phyloP scores from a whole-genome alignment of 2,329 filamentous ascomycete genomes.

The Nakataea oryzae region DNA sequence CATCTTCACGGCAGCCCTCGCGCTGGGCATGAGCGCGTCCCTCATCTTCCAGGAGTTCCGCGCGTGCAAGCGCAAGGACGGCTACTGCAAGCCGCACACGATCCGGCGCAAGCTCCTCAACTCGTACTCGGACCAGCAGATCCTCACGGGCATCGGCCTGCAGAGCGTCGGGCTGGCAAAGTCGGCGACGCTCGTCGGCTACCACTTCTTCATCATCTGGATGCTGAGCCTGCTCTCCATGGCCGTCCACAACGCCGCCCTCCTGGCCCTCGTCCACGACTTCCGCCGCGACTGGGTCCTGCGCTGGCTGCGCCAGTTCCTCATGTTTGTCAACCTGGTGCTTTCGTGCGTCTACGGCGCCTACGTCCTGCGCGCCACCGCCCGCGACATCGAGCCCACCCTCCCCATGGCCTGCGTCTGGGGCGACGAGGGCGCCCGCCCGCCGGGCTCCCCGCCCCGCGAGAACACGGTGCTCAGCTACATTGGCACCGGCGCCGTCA shows the following conservation, averaged over 20 bases:
- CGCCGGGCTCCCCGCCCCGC: not conserved
- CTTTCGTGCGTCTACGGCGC: constrained; percentile 46
- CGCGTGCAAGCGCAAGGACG: constrained; percentile 8
- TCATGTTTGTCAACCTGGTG: constrained; percentile 56
- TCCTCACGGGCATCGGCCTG: constrained; percentile 59
- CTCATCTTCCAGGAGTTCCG: constrained; percentile 45
- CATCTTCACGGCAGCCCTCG: constrained; percentile 50
- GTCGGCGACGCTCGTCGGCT: constrained; percentile 46
- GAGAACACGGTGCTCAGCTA: constrained; percentile 37
- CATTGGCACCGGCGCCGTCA: constrained; percentile 50
- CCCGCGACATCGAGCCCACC: constrained; percentile 33
- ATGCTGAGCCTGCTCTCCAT: constrained; percentile 55
- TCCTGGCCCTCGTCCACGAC: constrained; percentile 55
- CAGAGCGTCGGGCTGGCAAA: constrained; percentile 53
- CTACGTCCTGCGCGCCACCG: constrained; percentile 44
- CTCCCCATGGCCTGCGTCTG: constrained; percentile 54
- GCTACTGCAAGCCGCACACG: constrained; percentile 31
- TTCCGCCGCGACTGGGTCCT: constrained; percentile 58
- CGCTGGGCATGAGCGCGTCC: constrained; percentile 41
- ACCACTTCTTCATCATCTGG: constrained; percentile 65
- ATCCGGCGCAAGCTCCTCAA: constrained; percentile 54
- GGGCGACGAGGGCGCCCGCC: constrained; percentile 17
- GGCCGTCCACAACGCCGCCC: constrained; percentile 53
- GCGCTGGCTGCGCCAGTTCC: constrained; percentile 52
- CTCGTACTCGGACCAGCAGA: constrained; percentile 57